These are phyloP conservation scores for Fusarium cyanostomum DNA, from an alignment of 2,329 filamentous ascomycete genomes.

Conservation along the genomic window DNA sequence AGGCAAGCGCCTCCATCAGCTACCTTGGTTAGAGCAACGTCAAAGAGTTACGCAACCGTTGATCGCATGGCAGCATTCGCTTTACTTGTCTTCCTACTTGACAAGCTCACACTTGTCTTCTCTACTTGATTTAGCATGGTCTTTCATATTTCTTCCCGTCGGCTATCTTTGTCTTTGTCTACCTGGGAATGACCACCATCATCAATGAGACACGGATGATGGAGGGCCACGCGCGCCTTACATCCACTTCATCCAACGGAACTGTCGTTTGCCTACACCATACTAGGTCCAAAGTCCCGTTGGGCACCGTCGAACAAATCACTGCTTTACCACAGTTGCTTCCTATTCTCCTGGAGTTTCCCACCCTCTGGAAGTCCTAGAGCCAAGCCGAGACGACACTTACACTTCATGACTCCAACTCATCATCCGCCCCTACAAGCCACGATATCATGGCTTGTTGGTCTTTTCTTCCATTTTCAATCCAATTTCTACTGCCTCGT, in stretches of 20 bases:
- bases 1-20: slow-evolving; percentile 3
- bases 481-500: slow-evolving; percentile 11
- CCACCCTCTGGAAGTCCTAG: slow-evolving; percentile 20
- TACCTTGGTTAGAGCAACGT: neutral
- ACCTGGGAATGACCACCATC: slow-evolving; percentile 27
- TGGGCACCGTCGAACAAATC: neutral
- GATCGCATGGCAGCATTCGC: neutral
- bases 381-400: slow-evolving; percentile 10
- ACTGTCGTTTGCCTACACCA: slow-evolving; percentile 7
- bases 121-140: neutral
- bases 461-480: neutral
- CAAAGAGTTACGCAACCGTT: slow-evolving; percentile 13
- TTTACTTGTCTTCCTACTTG: neutral
- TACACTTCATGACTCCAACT: slow-evolving; percentile 24
- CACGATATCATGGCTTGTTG: slow-evolving; percentile 18
- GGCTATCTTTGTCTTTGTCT: slow-evolving; percentile 15
- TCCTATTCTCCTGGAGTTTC: neutral
- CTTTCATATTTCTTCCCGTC: neutral
- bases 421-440: slow-evolving; percentile 32
- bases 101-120: neutral
- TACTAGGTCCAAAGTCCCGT: slow-evolving; percentile 9
- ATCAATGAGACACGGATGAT: slow-evolving; percentile 29
- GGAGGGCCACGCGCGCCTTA: slow-evolving; percentile 24
- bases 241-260: slow-evolving; percentile 3
- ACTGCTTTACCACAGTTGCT: slow-evolving; percentile 20